phyloP scores from a whole-genome alignment of 352 stramenopile species.

The Plasmopara viticola region DNA sequence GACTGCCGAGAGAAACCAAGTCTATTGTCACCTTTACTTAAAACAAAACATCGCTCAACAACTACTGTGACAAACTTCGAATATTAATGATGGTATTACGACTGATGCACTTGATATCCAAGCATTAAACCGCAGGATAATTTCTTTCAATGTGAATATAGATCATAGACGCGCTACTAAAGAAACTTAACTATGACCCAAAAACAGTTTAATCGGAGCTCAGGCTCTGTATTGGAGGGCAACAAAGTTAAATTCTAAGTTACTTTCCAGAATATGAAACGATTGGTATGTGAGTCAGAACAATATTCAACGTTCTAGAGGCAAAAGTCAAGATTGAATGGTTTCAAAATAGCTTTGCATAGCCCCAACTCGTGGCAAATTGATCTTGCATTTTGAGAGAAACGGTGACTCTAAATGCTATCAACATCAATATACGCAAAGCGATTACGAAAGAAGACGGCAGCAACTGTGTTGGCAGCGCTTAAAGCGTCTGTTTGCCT shows the following conservation, averaged over 20 bases:
- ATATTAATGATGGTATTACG: conserved; percentile 1
- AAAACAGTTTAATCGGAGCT: not conserved
- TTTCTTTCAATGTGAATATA: conserved; percentile 1
- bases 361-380: conserved; percentile 1
- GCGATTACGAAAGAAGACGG: conserved; percentile 30
- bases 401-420: not conserved
- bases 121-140: not conserved
- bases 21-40: not conserved
- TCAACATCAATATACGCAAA: conserved; percentile 45
- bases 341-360: conserved; percentile 2
- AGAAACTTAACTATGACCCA: not conserved
- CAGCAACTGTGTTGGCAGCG: conserved; percentile 7
- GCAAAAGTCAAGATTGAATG: not conserved
- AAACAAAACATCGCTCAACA: conserved; percentile 1
- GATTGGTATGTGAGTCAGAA: not conserved
- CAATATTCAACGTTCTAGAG: not conserved
- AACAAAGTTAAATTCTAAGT: conserved; percentile 2
- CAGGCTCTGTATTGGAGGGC: not conserved
- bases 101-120: conserved; percentile 1
- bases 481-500: conserved; percentile 12
- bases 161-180: not conserved
- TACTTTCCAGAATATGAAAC: not conserved
- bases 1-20: not conserved
- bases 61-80: not conserved
- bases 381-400: conserved; percentile 1